Conservation (phyloP, 108 stramenopile genomes). For the Cyclostephanos tholiformis region DNA sequence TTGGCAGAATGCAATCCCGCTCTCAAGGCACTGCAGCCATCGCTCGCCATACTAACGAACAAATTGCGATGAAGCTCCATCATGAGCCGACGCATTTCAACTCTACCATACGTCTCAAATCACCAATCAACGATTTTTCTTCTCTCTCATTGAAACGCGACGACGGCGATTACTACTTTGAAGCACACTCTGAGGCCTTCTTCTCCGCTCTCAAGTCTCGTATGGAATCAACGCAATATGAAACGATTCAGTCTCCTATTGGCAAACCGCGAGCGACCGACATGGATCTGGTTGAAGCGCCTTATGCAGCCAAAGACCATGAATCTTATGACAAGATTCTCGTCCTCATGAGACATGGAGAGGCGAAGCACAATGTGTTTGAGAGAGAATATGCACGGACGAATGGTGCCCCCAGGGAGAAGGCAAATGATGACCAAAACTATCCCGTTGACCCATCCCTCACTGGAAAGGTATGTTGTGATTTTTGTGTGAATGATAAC, state of each 20-base stretch:
- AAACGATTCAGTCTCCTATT: slow-evolving; percentile 4
- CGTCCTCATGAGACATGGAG: slow-evolving; percentile 48
- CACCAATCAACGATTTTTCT: slow-evolving; percentile 26
- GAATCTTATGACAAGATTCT: slow-evolving; percentile 52
- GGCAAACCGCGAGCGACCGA: slow-evolving; percentile 23
- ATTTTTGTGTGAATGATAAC: not conserved
- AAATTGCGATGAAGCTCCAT: slow-evolving; percentile 6
- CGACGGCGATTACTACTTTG: slow-evolving; percentile 52
- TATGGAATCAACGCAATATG: slow-evolving; percentile 16
- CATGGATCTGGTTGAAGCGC: slow-evolving; percentile 46
- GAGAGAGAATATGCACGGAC: slow-evolving; percentile 41
- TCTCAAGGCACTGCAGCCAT: slow-evolving; percentile 33
- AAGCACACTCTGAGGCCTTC: slow-evolving; percentile 44
- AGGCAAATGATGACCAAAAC: slow-evolving; percentile 42
- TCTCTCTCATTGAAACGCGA: slow-evolving; percentile 39
- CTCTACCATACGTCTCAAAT: slow-evolving; percentile 32
- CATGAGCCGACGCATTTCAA: slow-evolving; percentile 19
- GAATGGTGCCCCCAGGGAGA: slow-evolving; percentile 34
- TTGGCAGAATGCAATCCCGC: slow-evolving; percentile 19
- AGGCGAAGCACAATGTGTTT: slow-evolving; percentile 47
- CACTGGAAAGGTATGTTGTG: slow-evolving; percentile 34
- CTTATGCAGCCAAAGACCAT: slow-evolving; percentile 32
- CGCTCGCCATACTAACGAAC: slow-evolving; percentile 14
- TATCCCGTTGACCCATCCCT: slow-evolving; percentile 51
- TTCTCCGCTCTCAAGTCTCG: slow-evolving; percentile 23